These are phyloP conservation scores for Graphilbum fragrans DNA, from an alignment of 2,329 filamentous ascomycete species.

Conservation along the genomic window DNA sequence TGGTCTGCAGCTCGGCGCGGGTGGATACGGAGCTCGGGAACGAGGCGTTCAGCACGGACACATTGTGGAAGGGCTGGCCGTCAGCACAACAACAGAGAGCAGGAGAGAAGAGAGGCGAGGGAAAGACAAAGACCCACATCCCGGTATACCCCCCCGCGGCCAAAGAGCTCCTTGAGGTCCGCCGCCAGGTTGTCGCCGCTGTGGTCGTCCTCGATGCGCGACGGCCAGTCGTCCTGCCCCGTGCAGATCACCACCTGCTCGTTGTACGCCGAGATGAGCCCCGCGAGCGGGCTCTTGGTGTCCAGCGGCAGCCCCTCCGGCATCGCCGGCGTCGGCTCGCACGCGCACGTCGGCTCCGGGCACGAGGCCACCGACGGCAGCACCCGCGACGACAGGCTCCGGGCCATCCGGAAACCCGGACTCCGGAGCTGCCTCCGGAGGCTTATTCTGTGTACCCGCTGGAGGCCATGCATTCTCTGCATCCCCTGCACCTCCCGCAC, in stretches of 20 bases:
- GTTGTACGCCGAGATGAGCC: slow-evolving; percentile 64
- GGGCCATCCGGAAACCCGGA: too few relatives aligned
- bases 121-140: slow-evolving; percentile 39
- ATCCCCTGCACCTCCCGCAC: too few relatives aligned
- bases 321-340: slow-evolving; percentile 52
- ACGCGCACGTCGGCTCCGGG: slow-evolving; percentile 65
- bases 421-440: too few relatives aligned
- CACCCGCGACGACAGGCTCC: slow-evolving; percentile 14
- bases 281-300: slow-evolving; percentile 53
- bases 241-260: slow-evolving; percentile 81
- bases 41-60: slow-evolving; percentile 66
- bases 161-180: slow-evolving; percentile 59
- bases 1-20: slow-evolving; percentile 34
- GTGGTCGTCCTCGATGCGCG: slow-evolving; percentile 73
- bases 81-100: slow-evolving; percentile 17
- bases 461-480: too few relatives aligned
- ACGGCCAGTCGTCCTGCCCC: slow-evolving; percentile 68
- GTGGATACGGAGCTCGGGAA: slow-evolving; percentile 46
- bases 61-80: slow-evolving; percentile 66
- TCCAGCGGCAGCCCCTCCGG: slow-evolving; percentile 65
- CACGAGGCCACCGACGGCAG: slow-evolving; percentile 39
- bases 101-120: not conserved
- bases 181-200: slow-evolving; percentile 53
- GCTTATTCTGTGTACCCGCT: too few relatives aligned
- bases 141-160: slow-evolving; percentile 50